Conservation (phyloP, 768 basidiomycete genomes). For the Hericium erinaceus region DNA sequence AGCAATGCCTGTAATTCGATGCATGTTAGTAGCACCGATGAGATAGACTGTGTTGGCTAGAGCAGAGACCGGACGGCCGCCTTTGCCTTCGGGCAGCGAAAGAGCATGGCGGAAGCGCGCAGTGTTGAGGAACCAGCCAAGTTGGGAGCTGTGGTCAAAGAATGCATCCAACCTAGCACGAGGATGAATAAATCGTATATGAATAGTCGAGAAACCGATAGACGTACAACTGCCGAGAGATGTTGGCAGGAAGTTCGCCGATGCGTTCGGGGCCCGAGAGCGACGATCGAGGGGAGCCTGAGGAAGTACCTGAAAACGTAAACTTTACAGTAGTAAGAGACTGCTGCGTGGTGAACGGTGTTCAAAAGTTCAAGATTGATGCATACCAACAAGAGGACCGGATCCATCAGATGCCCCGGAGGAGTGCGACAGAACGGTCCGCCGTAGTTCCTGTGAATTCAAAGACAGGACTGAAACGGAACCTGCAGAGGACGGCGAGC, state of each 20-base stretch:
- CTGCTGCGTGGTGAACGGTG: no score
- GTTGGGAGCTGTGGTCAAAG: constrained; percentile 43
- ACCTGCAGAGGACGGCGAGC: neutral
- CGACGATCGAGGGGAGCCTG: neutral
- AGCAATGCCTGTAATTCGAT: constrained; percentile 1
- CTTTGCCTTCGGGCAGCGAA: constrained; percentile 19
- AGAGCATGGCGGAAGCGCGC: constrained; percentile 32
- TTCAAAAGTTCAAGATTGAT: neutral
- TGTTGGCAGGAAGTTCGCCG: constrained; percentile 4
- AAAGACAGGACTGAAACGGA: no score
- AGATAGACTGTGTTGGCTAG: constrained; percentile 36
- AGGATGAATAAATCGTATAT: no score
- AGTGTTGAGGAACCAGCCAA: constrained; percentile 59
- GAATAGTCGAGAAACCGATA: neutral
- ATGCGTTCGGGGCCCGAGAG: constrained; percentile 1
- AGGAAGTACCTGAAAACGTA: neutral
- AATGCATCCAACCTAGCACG: constrained; percentile 45
- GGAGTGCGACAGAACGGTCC: neutral
- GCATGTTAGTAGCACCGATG: constrained; percentile 24
- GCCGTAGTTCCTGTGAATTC: neutral
- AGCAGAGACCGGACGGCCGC: constrained; percentile 20
- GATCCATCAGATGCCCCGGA: constrained; percentile 5
- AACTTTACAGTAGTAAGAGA: neutral
- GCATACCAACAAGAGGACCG: constrained; percentile 2
- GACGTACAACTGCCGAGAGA: constrained; percentile 10